Evolutionary conservation across 495 filamentous ascomycete genomes (phyloP).

Genomic region (Aspergillus sparsus): DNA sequence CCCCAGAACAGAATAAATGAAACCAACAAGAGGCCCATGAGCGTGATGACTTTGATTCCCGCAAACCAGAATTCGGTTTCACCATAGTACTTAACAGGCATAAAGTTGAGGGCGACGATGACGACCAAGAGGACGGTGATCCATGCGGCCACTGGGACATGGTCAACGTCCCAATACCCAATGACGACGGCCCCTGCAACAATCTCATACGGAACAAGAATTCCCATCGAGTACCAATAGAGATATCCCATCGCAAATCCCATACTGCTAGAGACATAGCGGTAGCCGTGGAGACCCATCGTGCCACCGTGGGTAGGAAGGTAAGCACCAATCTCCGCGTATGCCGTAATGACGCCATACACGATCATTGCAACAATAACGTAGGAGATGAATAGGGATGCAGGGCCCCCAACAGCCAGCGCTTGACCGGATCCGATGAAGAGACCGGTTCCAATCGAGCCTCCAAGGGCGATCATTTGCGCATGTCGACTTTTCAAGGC

Average conservation of each 20-base stretch:
- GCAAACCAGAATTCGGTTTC: constrained; percentile 50
- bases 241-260: constrained; percentile 9
- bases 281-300: not conserved
- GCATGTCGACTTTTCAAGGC: constrained; percentile 2
- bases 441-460: constrained; percentile 2
- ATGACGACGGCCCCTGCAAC: constrained; percentile 63
- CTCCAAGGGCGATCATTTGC: constrained; percentile 10
- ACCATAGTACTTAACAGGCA: constrained; percentile 65
- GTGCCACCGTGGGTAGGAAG: not conserved
- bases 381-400: not conserved
- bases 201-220: constrained; percentile 8
- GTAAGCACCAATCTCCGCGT: not conserved
- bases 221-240: constrained; percentile 6
- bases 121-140: constrained; percentile 18
- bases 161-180: constrained; percentile 58
- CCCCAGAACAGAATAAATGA: constrained; percentile 65
- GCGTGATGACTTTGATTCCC: constrained; percentile 65
- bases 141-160: constrained; percentile 43
- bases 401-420: not conserved
- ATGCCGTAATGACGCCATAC: not conserved
- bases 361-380: not conserved
- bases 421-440: constrained; percentile 3
- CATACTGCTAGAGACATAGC: constrained; percentile 1
- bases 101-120: constrained; percentile 36
- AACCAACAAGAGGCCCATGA: constrained; percentile 63